Evolutionary conservation across 2,329 filamentous ascomycete species (phyloP), one percentile per base, ranked within the genome.

Genomic region (Fusarium sp.): DNA sequence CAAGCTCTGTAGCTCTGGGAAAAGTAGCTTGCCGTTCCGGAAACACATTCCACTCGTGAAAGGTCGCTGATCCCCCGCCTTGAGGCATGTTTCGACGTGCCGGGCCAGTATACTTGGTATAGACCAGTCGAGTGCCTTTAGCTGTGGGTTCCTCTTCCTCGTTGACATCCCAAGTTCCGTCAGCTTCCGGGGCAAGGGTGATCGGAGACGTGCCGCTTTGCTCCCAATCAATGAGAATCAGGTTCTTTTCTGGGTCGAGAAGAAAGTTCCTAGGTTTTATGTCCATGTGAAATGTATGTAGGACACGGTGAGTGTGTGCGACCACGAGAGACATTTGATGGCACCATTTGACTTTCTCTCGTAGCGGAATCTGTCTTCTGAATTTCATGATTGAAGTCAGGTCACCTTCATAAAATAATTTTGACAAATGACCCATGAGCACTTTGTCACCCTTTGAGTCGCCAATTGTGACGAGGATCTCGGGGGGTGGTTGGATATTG

Each of bases 291-390:
- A 29, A 62, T 8, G 59, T 62, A 20, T 53, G 10, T 16, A 38
- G 14, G 2, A 11, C 11, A 1, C 16, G 9, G 24, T 57, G 61
- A 14, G 46, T 27, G 1, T 46, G 36, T 5, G 27, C 22, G 0
- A 57, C 24, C 12, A 38, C 60, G 16, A n/a, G 33, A 44, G 61
- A 57, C 61, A 64, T 64, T 20, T 63, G 36, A 44, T 35, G n/a
- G 36, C 49, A 63, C 61, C 61, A 63, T 44, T 27, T 33, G 3
- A 36, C 61, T 5, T 36, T 63, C n/a, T 63, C 16, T 11, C 2
- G 17, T 16, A 56, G 44, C 6, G 17, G 2, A 42, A 55, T 42
- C n/a, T 4, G 46, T 11, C 7, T 35, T 62, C 24, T 1, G 2
- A 24, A 11, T 33, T 62, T 33, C 17, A 62, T 12, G 6, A 40